A percentile compares a stretch with the other conserved stretches of the same genome.
Evolutionary conservation across 352 stramenopile genomes (phyloP).

Genomic region (Globisporangium sylvaticum): DNA sequence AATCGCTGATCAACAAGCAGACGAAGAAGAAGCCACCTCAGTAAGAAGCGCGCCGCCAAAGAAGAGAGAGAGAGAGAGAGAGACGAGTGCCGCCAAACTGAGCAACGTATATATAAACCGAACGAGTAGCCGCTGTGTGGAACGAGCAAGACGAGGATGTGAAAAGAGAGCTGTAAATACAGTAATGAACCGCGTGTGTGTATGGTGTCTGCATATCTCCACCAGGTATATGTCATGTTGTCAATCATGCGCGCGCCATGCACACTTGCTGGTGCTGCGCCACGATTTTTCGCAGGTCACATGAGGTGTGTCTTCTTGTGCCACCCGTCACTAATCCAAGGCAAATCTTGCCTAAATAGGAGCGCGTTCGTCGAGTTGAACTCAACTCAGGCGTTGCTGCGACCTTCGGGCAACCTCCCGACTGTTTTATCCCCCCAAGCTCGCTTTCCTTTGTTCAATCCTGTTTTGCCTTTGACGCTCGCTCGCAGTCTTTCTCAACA

Average conservation of each 20-base stretch:
- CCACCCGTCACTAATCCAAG: neutral
- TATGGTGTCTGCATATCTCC: neutral
- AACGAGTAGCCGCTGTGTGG: constrained; percentile 4
- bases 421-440: neutral
- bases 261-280: neutral
- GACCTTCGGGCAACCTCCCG: neutral
- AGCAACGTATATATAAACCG: constrained; percentile 16
- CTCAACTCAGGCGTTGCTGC: neutral
- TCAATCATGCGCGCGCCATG: neutral
- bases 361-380: constrained; percentile 5
- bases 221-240: neutral
- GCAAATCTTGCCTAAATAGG: neutral
- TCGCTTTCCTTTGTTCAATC: neutral
- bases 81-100: neutral
- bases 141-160: neutral
- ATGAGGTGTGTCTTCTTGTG: neutral
- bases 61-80: neutral
- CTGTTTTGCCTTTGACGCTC: neutral
- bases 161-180: constrained; percentile 7
- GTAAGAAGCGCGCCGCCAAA: constrained; percentile 22
- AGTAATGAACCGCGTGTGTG: constrained; percentile 3
- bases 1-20: constrained; percentile 99
- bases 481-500: neutral
- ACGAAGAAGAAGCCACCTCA: constrained; percentile 84
- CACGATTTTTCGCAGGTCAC: neutral